Conservation (phyloP, 164 flowering plant species). For the Vitis labrusca region DNA sequence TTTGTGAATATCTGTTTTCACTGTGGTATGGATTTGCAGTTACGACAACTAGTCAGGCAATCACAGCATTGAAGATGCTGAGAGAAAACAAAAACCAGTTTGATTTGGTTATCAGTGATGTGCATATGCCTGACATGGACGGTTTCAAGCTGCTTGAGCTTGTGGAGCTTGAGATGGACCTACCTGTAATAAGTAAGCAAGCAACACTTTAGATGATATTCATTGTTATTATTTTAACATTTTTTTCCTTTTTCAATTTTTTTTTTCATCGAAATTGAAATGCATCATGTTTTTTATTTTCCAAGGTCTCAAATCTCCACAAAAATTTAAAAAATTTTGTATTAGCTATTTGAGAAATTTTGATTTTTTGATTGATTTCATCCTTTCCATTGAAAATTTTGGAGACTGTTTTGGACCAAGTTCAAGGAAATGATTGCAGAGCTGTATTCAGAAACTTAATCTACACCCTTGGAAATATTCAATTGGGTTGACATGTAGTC, state of each 20-base stretch:
- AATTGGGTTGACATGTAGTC: too few relatives aligned
- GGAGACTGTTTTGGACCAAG: too few relatives aligned
- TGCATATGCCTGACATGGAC: conserved; percentile 62
- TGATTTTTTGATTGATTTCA: too few relatives aligned
- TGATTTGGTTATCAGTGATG: conserved; percentile 60
- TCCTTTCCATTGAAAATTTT: too few relatives aligned
- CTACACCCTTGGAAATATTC: too few relatives aligned
- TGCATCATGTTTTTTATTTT: too few relatives aligned
- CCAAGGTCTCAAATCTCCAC: too few relatives aligned
- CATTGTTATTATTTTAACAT: neutral
- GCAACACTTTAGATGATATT: neutral
- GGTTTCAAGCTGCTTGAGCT: conserved; percentile 58
- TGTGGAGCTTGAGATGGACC: conserved; percentile 59
- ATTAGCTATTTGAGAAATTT: too few relatives aligned
- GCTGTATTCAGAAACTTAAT: too few relatives aligned
- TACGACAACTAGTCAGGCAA: conserved; percentile 41
- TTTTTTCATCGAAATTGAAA: neutral
- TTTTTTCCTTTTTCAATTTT: neutral
- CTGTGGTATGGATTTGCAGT: conserved; percentile 23
- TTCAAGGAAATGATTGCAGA: too few relatives aligned
- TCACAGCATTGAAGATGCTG: conserved; percentile 38
- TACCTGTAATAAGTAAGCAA: conserved; percentile 56
- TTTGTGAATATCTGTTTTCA: neutral
- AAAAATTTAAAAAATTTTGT: too few relatives aligned
- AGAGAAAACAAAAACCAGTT: conserved; percentile 44